phyloP scores from a whole-genome alignment of 2,329 filamentous ascomycete genomes.

The Colletotrichum sp. region DNA sequence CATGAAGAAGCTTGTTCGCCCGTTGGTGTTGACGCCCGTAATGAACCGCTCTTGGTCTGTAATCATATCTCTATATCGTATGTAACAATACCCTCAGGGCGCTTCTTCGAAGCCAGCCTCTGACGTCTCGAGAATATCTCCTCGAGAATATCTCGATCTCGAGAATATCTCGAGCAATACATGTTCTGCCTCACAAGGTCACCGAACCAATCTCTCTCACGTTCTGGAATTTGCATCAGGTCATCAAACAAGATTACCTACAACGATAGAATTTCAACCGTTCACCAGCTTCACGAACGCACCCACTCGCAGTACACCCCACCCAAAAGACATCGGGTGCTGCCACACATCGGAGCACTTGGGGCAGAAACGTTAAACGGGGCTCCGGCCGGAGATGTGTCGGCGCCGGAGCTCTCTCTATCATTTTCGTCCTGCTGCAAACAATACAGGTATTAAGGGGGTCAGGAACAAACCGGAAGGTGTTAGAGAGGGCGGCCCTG shows the following conservation, averaged over 20 bases:
- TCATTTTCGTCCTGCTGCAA: neutral
- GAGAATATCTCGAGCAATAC: neutral
- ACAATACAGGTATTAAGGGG: neutral
- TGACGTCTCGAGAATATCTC: neutral
- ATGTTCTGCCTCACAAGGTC: neutral
- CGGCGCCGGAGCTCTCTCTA: neutral
- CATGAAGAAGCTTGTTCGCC: neutral
- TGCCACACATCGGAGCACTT: neutral
- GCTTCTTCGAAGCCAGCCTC: neutral
- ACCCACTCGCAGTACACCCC: neutral
- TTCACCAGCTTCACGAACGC: neutral
- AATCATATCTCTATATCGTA: neutral
- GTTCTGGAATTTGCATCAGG: neutral
- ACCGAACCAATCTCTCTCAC: neutral
- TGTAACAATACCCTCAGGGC: constrained; percentile 5
- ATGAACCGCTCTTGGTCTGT: neutral
- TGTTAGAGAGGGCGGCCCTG: neutral
- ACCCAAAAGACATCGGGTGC: neutral
- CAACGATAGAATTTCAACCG: neutral
- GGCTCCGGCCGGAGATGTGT: neutral
- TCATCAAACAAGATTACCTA: neutral
- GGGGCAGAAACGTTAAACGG: neutral
- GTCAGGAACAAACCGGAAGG: neutral
- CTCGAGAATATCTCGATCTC: too few species aligned
- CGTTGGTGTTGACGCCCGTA: neutral